Base-by-base conservation (phyloP, 2,329 filamentous ascomycete genomes). In the Cladosporium sp. region DNA sequence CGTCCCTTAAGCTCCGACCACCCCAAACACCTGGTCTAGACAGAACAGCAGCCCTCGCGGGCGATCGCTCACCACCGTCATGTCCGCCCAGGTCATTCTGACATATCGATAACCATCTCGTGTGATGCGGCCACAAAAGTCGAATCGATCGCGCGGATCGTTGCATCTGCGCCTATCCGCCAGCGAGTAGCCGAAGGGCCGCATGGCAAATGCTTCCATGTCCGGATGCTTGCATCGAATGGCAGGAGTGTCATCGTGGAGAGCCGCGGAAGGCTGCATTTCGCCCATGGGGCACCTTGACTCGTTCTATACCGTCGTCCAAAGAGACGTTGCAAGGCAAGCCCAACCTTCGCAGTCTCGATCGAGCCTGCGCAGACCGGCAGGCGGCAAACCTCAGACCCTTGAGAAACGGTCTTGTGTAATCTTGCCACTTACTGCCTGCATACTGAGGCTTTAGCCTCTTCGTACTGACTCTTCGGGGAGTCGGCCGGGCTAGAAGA, bases 1-100 rank as follows among this genome's bases (percentile, higher is more conserved):
- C 41, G 36, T 52, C 14, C 41, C 14, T 28, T 32, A 47, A 65
- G 57, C 57, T 54, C 49, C 44, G 47, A 26, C 64, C 55, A 60
- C 51, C 44, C 64, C 47, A 65, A 58, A 41, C 34, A 65, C 32
- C 44, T 30, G 64, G 64, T 65, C 64, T 60, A 60, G 64, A 65
- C 57, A 21, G 34, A 60, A 59, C 51, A 58, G 52, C 49, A 57
- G 32, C 52, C 52, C 47, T 64, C n/a, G 41, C 49, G 10, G 14
- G 51, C n/a, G 18, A 34, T 47, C 21, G 36, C 52, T 34, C 61
- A 64, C 36, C 34, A 47, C 21, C 36, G n/a, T 36, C 30, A 38
- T 58, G 32, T 24, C 49, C 38, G 44, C 58, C 8, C 28, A 41
- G 34, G 21, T 58, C 51, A 47, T 44, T 47, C 21, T 57, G 61